These are phyloP conservation scores for Triadica sebifera DNA, from an alignment of 345 rosid genomes.

Conservation along the genomic window DNA sequence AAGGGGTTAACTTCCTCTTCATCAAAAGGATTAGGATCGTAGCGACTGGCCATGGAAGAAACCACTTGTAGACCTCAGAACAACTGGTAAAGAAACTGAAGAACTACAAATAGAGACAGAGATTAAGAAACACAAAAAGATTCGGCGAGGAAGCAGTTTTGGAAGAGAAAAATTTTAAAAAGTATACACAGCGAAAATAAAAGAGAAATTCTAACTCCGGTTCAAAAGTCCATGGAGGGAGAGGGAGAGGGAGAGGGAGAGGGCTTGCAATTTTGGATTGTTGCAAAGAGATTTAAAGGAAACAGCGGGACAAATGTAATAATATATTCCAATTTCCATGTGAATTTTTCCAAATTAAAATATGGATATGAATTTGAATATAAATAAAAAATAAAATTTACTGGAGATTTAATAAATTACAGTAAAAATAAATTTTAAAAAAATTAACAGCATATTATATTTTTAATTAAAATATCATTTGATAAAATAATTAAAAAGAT, in stretches of 20 bases:
- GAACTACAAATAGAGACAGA: background rate
- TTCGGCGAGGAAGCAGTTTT: conserved; percentile 18
- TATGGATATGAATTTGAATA: too few species aligned
- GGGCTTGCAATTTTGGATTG: conserved; percentile 2
- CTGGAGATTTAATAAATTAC: too few species aligned
- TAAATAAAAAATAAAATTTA: too few species aligned
- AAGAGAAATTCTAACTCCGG: background rate
- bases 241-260: conserved; percentile 10
- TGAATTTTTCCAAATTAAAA: too few species aligned
- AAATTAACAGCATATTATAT: too few species aligned
- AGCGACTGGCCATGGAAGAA: conserved; percentile 70
- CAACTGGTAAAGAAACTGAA: background rate
- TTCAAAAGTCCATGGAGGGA: conserved; percentile 1
- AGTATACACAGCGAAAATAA: background rate
- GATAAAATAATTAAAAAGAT: too few species aligned
- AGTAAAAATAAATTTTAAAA: too few species aligned
- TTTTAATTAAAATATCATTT: too few species aligned
- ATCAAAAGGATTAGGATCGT: conserved; percentile 81
- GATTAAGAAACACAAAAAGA: background rate
- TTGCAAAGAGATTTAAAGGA: background rate
- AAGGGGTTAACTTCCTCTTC: conserved; percentile 96
- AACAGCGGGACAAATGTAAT: too few species aligned
- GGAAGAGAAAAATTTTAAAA: background rate
- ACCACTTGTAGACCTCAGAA: background rate
- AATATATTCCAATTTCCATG: too few species aligned